These are phyloP conservation scores for Coemansia sp. DNA, from an alignment of 192 early-diverging fungal species.

Conservation along the genomic window DNA sequence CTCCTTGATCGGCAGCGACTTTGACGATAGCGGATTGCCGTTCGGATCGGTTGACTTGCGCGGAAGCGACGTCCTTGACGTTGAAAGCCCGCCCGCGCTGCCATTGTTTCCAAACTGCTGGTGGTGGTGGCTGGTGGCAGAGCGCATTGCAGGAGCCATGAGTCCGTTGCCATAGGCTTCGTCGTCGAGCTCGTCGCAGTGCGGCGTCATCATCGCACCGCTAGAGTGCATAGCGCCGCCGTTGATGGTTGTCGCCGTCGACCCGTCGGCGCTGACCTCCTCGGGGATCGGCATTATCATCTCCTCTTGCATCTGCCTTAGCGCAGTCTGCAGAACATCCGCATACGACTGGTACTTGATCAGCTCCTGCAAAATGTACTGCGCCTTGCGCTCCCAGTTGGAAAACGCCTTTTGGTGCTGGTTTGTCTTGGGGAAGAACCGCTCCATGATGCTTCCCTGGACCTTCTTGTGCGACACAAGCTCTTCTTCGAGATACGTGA, in stretches of 20 bases:
- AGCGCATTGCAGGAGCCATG: constrained; percentile 1
- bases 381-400: constrained; percentile 82
- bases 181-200: neutral
- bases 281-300: constrained; percentile 45
- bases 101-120: neutral
- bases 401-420: constrained; percentile 68
- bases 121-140: neutral
- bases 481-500: constrained; percentile 65
- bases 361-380: constrained; percentile 78
- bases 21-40: constrained; percentile 42
- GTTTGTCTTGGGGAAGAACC: constrained; percentile 63
- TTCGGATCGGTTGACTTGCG: constrained; percentile 22
- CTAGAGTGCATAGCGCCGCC: constrained; percentile 1
- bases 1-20: constrained; percentile 55
- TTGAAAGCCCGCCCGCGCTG: constrained; percentile 10
- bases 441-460: constrained; percentile 53
- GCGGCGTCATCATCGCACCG: constrained; percentile 1
- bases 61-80: constrained; percentile 40
- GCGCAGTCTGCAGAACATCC: constrained; percentile 70
- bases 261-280: constrained; percentile 25
- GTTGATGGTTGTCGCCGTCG: constrained; percentile 17
- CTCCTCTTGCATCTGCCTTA: constrained; percentile 56
- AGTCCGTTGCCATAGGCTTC: neutral
- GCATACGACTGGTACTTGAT: constrained; percentile 84
- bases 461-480: constrained; percentile 72